These are phyloP conservation scores for Hysterium pulicare DNA, from an alignment of 2,329 filamentous ascomycete genomes.

Conservation along the genomic window DNA sequence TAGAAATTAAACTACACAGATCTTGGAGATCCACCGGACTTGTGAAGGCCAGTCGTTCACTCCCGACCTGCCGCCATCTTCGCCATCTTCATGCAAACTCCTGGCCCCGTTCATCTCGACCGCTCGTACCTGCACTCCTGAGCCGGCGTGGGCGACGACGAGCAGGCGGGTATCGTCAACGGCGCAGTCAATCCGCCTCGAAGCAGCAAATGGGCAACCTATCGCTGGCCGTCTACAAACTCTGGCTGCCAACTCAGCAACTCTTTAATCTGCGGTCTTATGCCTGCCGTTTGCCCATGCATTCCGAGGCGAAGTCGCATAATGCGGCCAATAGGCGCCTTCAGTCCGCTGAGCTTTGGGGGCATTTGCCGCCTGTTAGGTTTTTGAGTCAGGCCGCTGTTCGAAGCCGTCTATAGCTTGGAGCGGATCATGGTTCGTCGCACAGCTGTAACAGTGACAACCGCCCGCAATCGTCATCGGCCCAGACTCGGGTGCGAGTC, in stretches of 20 bases:
- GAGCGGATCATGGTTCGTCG: not conserved
- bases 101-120: too few species aligned
- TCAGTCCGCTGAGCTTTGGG: constrained; percentile 5
- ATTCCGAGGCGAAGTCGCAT: constrained; percentile 12
- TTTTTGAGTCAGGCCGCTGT: constrained; percentile 1
- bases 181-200: constrained; percentile 9
- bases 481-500: not conserved
- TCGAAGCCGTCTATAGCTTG: not conserved
- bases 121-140: constrained; percentile 16
- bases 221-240: constrained; percentile 5
- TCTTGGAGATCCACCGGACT: not conserved
- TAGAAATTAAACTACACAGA: constrained; percentile 1
- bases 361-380: constrained; percentile 10
- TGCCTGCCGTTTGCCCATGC: constrained; percentile 12
- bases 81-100: not conserved
- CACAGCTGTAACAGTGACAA: not conserved
- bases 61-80: not conserved
- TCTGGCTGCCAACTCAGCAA: constrained; percentile 13
- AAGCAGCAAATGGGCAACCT: constrained; percentile 17
- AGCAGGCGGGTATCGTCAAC: constrained; percentile 7
- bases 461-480: not conserved
- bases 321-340: constrained; percentile 12
- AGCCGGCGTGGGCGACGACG: constrained; percentile 9
- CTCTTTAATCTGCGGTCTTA: constrained; percentile 17
- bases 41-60: not conserved